Conservation (phyloP, 495 filamentous ascomycete species). For the Neurospora sp. region DNA sequence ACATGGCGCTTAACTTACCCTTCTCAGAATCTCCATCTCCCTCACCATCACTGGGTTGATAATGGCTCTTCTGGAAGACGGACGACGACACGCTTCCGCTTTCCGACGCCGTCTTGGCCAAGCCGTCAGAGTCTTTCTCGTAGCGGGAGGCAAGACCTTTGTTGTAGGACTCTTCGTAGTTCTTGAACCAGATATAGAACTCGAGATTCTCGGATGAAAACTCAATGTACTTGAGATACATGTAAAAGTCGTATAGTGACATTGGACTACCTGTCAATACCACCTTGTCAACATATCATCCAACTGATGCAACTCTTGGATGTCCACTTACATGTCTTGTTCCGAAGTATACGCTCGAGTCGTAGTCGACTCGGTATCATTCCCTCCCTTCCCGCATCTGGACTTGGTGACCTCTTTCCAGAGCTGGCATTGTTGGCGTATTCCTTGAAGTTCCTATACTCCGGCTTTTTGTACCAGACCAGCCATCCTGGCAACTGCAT, state of each 20-base stretch:
- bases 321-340: constrained; percentile 27
- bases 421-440: constrained; percentile 21
- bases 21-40: background rate
- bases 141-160: constrained; percentile 10
- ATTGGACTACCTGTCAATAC: constrained; percentile 22
- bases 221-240: constrained; percentile 33
- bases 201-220: constrained; percentile 43
- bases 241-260: constrained; percentile 31
- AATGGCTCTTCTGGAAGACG: constrained; percentile 2
- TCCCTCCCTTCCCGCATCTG: constrained; percentile 15
- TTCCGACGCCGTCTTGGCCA: constrained; percentile 14
- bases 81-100: constrained; percentile 15
- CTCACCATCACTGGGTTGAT: background rate
- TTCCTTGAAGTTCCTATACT: constrained; percentile 30
- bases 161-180: constrained; percentile 26
- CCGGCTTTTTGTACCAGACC: constrained; percentile 35
- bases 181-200: constrained; percentile 60
- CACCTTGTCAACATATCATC: background rate
- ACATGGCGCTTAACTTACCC: background rate
- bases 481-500: constrained; percentile 26
- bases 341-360: constrained; percentile 30
- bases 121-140: constrained; percentile 15
- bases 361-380: constrained; percentile 25
- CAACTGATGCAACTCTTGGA: background rate
- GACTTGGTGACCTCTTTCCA: constrained; percentile 20